These are phyloP conservation scores for Cladosporium austrohemisphaericum DNA, from an alignment of 2,329 filamentous ascomycete genomes.

Conservation along the genomic window DNA sequence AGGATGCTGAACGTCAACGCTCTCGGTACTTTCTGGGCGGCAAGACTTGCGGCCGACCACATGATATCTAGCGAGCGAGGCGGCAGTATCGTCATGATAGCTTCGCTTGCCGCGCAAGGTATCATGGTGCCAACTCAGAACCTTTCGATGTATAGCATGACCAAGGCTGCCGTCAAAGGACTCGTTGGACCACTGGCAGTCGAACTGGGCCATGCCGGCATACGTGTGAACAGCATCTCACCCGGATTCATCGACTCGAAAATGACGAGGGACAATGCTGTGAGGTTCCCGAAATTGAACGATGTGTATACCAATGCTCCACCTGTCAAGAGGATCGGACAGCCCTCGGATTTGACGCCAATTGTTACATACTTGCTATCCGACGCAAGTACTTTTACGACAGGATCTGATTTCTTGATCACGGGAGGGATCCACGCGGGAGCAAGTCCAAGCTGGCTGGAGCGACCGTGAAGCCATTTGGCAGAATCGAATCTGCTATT, in stretches of 20 bases:
- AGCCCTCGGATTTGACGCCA: conserved; percentile 17
- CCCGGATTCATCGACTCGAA: conserved; percentile 22
- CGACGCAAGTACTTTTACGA: conserved; percentile 16
- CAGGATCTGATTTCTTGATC: conserved; percentile 16
- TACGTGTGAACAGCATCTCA: conserved; percentile 24
- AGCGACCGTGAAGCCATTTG: conserved; percentile 1
- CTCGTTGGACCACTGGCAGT: conserved; percentile 27
- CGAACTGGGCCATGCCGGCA: conserved; percentile 21
- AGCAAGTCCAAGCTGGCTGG: conserved; percentile 7
- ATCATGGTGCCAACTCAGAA: conserved; percentile 31
- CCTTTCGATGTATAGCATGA: conserved; percentile 34
- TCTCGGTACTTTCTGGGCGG: conserved; percentile 35
- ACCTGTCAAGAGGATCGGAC: conserved; percentile 15
- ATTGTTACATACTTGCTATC: conserved; percentile 15
- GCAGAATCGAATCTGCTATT: too few relatives aligned
- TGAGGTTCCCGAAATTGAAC: conserved; percentile 10
- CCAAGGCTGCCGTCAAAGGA: conserved; percentile 27
- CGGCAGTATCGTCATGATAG: conserved; percentile 36
- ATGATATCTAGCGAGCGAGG: conserved; percentile 31
- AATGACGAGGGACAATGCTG: conserved; percentile 19
- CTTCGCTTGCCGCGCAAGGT: conserved; percentile 33
- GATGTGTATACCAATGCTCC: conserved; percentile 18
- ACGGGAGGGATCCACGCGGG: conserved; percentile 18
- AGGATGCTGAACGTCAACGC: conserved; percentile 38
- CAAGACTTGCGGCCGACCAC: conserved; percentile 36